phyloP scores from a whole-genome alignment of 2,329 filamentous ascomycete genomes.

The Diplodia intermedia region DNA sequence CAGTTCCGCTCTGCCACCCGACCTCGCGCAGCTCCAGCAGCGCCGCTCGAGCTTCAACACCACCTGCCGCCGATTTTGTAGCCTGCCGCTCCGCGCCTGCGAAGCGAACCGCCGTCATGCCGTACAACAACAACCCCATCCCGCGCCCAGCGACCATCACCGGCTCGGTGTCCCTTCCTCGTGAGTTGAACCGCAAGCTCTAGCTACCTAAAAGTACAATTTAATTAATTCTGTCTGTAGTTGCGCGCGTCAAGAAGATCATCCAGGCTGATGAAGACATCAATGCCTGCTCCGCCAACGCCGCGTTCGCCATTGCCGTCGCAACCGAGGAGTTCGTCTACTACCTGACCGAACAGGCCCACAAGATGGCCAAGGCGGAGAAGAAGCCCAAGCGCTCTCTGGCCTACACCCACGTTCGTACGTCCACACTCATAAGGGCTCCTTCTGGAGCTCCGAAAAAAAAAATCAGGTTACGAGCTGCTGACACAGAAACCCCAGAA shows the following conservation, averaged over 20 bases:
- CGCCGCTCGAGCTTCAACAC: not conserved
- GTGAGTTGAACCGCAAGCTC: conserved; percentile 61
- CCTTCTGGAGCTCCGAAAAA: conserved; percentile 15
- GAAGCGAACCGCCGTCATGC: conserved; percentile 64
- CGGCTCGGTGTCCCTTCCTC: conserved; percentile 81
- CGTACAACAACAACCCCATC: conserved; percentile 87
- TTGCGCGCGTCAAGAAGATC: conserved; percentile 95
- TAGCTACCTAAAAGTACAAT: not conserved
- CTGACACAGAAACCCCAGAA: conserved; percentile 57
- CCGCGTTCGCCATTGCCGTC: conserved; percentile 89
- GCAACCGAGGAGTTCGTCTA: conserved; percentile 97
- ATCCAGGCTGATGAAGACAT: conserved; percentile 88
- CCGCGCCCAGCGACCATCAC: conserved; percentile 81
- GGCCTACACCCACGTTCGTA: conserved; percentile 93
- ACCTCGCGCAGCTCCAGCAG: not conserved
- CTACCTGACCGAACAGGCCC: conserved; percentile 82
- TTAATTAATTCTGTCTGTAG: conserved; percentile 54
- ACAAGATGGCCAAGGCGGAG: conserved; percentile 89
- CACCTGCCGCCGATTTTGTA: not conserved
- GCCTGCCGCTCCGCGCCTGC: not conserved
- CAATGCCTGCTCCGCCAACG: conserved; percentile 85
- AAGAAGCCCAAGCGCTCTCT: conserved; percentile 91
- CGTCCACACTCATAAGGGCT: conserved; percentile 36
- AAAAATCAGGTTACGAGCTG: not conserved
- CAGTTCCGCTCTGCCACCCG: not conserved